Evolutionary conservation across 169 alveolate genomes (phyloP).

Genomic region (Plasmodium vivax): DNA sequence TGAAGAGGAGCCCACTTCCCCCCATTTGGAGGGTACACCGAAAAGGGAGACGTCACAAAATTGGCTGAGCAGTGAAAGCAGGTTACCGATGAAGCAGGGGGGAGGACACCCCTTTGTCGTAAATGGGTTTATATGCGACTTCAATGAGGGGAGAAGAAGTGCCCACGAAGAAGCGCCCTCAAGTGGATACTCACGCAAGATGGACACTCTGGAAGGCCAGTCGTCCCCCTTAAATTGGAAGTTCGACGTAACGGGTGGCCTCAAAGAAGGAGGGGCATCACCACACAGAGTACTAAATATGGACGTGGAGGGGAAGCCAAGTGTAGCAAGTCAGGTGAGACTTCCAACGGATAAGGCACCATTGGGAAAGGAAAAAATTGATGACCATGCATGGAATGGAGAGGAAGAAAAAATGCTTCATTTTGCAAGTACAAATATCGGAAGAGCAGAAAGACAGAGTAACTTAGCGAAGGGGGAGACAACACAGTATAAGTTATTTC

Average conservation of each 20-base stretch:
- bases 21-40: not conserved
- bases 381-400: not conserved
- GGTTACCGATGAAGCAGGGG: not conserved
- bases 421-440: not conserved
- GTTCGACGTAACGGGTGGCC: not conserved
- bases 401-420: not conserved
- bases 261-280: not conserved
- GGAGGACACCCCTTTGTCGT: not conserved
- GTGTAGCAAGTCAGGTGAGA: not conserved
- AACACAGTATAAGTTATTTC: not conserved
- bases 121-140: not conserved
- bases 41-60: not conserved
- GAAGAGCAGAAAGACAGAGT: not conserved
- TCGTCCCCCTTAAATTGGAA: not conserved
- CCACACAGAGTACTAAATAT: not conserved
- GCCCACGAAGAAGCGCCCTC: not conserved
- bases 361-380: not conserved
- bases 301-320: not conserved
- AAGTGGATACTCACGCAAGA: not conserved
- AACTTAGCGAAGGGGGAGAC: not conserved
- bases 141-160: not conserved
- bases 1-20: not conserved
- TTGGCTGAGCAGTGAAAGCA: not conserved
- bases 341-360: not conserved
- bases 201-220: not conserved